Percentiles rank a stretch among this genome's conserved stretches.
Conservation (phyloP, 345 rosid species). For the Durio zibethinus region DNA sequence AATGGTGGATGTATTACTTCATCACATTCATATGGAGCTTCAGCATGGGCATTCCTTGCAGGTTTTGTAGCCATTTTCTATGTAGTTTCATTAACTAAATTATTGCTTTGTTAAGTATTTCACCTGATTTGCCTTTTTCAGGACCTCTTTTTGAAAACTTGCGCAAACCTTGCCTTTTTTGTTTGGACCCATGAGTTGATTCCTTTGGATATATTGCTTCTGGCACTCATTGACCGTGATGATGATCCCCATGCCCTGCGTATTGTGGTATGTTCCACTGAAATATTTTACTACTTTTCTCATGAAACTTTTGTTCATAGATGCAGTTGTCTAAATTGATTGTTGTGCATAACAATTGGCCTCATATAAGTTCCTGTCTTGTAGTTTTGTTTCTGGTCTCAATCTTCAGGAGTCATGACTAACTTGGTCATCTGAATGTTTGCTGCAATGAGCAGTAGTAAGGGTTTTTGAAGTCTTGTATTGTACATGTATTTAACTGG, state of each 20-base stretch:
- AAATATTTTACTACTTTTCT: conserved; percentile 3
- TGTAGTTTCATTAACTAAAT: conserved; percentile 11
- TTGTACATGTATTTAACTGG: background rate
- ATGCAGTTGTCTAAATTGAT: background rate
- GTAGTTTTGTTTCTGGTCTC: background rate
- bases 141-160: conserved; percentile 65
- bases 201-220: conserved; percentile 89
- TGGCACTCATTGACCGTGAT: conserved; percentile 90
- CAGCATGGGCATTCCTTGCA: conserved; percentile 68
- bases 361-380: background rate
- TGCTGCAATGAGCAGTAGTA: background rate
- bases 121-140: conserved; percentile 31
- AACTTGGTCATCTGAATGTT: background rate
- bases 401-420: background rate
- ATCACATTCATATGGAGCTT: conserved; percentile 70
- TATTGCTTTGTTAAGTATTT: conserved; percentile 22
- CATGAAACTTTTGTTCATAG: background rate
- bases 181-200: conserved; percentile 91
- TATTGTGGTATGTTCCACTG: conserved; percentile 63
- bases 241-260: conserved; percentile 92
- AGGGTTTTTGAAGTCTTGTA: background rate
- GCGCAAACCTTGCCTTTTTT: conserved; percentile 72
- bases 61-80: conserved; percentile 41
- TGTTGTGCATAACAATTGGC: background rate
- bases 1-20: conserved; percentile 96